Percentiles rank a stretch among this genome's conserved stretches.
phyloP scores from a whole-genome alignment of 768 basidiomycete genomes.

The Boletus speciosus region DNA sequence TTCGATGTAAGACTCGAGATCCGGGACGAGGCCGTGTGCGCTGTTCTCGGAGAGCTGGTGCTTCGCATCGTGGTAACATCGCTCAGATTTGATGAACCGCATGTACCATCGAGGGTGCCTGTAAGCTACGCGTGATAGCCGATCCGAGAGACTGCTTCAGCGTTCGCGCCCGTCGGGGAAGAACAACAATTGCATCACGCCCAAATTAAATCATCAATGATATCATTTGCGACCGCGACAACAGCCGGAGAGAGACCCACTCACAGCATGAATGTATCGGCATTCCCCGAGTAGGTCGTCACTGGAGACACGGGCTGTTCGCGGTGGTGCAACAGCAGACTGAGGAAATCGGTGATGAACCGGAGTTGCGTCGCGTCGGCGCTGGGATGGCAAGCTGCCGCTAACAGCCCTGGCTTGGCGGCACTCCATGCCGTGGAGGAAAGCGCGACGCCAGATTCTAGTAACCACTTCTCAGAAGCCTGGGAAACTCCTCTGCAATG shows the following conservation, averaged over 20 bases:
- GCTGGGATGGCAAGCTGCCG: constrained; percentile 55
- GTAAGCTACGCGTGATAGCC: constrained; percentile 34
- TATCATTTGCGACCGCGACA: constrained; percentile 2
- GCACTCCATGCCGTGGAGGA: constrained; percentile 21
- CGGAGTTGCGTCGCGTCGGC: constrained; percentile 56
- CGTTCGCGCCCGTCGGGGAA: not conserved
- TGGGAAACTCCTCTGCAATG: constrained; percentile 28
- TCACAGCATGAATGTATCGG: constrained; percentile 21
- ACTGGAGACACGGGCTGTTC: constrained; percentile 21
- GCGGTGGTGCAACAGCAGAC: constrained; percentile 39
- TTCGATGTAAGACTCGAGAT: constrained; percentile 46
- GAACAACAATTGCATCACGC: not conserved
- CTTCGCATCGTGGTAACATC: constrained; percentile 33
- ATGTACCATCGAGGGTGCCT: constrained; percentile 39
- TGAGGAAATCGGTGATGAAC: constrained; percentile 49
- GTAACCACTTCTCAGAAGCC: constrained; percentile 30
- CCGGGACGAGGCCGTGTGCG: constrained; percentile 26
- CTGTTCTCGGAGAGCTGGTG: constrained; percentile 26
- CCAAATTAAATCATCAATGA: constrained; percentile 8
- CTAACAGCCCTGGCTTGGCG: constrained; percentile 49
- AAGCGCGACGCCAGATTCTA: constrained; percentile 19
- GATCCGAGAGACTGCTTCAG: constrained; percentile 36
- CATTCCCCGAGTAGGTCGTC: not conserved
- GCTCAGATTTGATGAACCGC: constrained; percentile 39
- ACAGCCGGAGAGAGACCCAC: not conserved